Evolutionary conservation across 495 filamentous ascomycete genomes (phyloP).

Genomic region (Niebla homalea): DNA sequence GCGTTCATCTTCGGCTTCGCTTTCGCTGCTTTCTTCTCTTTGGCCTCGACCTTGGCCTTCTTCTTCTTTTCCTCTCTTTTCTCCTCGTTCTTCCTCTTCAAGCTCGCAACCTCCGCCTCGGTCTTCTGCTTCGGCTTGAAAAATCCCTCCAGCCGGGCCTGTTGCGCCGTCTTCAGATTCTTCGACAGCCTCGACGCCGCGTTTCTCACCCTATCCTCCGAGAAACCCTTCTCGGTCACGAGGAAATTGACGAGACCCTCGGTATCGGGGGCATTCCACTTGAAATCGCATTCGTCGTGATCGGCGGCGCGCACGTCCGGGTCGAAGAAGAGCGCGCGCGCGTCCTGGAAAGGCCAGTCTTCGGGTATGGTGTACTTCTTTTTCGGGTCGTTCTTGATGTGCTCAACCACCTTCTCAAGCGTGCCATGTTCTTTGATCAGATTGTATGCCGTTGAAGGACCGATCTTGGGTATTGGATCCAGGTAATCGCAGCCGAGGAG

Average conservation of each 20-base stretch:
- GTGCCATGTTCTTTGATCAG: slow-evolving; percentile 80
- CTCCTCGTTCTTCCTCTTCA: slow-evolving; percentile 89
- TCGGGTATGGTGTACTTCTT: slow-evolving; percentile 73
- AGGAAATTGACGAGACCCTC: slow-evolving; percentile 82
- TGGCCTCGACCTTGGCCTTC: slow-evolving; percentile 78
- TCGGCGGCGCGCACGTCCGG: slow-evolving; percentile 82
- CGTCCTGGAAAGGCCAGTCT: slow-evolving; percentile 88
- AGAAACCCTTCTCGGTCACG: slow-evolving; percentile 90
- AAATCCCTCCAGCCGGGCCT: slow-evolving; percentile 89
- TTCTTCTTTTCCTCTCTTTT: slow-evolving; percentile 84
- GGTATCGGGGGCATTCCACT: slow-evolving; percentile 87
- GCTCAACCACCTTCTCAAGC: slow-evolving; percentile 74
- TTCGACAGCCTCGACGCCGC: slow-evolving; percentile 68
- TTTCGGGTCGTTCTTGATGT: slow-evolving; percentile 59
- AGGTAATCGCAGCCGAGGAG: slow-evolving; percentile 96
- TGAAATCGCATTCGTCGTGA: slow-evolving; percentile 83
- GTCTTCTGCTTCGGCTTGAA: slow-evolving; percentile 91
- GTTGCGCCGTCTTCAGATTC: slow-evolving; percentile 76
- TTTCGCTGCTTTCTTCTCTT: slow-evolving; percentile 80
- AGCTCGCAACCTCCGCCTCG: slow-evolving; percentile 59
- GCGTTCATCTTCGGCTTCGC: slow-evolving; percentile 65
- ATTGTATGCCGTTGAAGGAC: slow-evolving; percentile 79
- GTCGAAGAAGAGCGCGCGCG: slow-evolving; percentile 76
- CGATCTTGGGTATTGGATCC: slow-evolving; percentile 88
- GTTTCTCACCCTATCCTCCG: slow-evolving; percentile 75